Base-by-base conservation (phyloP, 345 rosid species). In the Toxicodendron radicans region DNA sequence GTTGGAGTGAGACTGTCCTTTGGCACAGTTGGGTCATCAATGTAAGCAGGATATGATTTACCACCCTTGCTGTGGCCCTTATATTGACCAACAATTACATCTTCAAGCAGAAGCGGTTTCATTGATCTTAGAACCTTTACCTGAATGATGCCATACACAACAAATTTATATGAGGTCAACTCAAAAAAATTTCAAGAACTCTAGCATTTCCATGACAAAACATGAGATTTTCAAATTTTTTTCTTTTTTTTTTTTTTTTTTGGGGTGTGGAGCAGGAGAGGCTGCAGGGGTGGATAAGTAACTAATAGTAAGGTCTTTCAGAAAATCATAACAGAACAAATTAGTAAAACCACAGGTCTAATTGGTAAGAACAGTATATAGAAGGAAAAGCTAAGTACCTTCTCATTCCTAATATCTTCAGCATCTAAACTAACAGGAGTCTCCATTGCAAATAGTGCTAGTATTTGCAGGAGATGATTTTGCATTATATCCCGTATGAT, bases 391-490 rank as follows among this genome's bases (percentile, higher is more conserved):
- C 59, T 38, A n/a, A 32, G n/a, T 84, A 92, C 96, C 97, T 92
- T 94, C 73, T 94, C 98, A 74, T 90, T 94, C 81, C 98, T 82
- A 65, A 91, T 78, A 82, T 94, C 97, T 83, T 94, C 98, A 33
- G 94, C 98, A 70, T 91, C 97, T 80, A 94, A 88, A 87, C 97
- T 94, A 70, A 94, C 97, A 20, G 97, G 98, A 8, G 97, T 88
- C 89, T 92, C 98, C 98, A 92, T 94, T n/a, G 98, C 97, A 43
- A 94, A 94, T 21, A 94, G 87, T 33, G 97, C 86, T 33, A 94
- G 79, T 75, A 94, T 94, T 89, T 94, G 98, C 76, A 94, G 79
- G 65, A 94, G 93, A 86, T 92, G 98, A 72, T 92, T 92, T 77
- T 94, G 98, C 98, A 91, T 91, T 82, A 94, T 91, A 75, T 94